phyloP scores from a whole-genome alignment of 1,284 basidiomycete genomes.

The Jaminaea rosea region DNA sequence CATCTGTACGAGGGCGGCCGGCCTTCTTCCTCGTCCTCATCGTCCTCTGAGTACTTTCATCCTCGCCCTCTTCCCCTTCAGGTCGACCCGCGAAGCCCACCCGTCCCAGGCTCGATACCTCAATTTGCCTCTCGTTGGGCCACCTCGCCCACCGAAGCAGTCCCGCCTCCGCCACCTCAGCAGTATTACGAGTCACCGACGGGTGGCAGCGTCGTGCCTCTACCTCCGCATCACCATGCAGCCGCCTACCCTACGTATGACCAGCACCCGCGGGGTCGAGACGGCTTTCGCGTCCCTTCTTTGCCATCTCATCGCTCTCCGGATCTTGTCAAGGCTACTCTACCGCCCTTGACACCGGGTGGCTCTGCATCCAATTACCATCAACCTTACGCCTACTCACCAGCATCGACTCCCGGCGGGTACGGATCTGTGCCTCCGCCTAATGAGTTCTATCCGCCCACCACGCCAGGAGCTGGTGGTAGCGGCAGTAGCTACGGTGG shows the following conservation, averaged over 20 bases:
- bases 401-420: not conserved
- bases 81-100: not conserved
- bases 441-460: not conserved
- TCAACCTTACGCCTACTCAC: not conserved
- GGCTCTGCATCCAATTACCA: not conserved
- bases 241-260: not conserved
- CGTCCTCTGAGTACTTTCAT: not conserved
- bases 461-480: not conserved
- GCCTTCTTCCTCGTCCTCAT: not conserved
- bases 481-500: not conserved
- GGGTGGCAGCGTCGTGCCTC: not conserved
- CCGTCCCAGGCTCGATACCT: not conserved
- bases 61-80: not conserved
- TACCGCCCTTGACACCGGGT: not conserved
- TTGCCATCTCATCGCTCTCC: constrained; percentile 1
- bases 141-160: not conserved
- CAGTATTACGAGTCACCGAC: not conserved
- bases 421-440: not conserved
- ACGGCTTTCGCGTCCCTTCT: not conserved
- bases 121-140: not conserved
- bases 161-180: not conserved
- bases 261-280: not conserved
- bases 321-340: not conserved
- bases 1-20: constrained; percentile 1
- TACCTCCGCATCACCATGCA: not conserved